These are phyloP conservation scores for Candida parachauliodes DNA, from an alignment of 805 yeast genomes.

Conservation along the genomic window DNA sequence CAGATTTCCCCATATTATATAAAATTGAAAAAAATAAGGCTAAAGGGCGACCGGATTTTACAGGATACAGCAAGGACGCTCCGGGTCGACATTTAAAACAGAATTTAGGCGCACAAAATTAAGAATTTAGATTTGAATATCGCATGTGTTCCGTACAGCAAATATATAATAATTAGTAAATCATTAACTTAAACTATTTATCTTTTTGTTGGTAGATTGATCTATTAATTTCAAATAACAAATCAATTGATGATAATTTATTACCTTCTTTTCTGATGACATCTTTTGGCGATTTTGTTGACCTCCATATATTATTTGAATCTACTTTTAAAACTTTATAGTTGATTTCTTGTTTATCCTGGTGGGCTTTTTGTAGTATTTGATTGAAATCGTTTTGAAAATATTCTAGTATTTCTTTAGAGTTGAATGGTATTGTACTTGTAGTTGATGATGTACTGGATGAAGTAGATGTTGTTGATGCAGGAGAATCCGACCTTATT, in stretches of 20 bases:
- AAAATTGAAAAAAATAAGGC: not conserved
- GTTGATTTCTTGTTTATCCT: slow-evolving; percentile 18
- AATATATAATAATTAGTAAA: too few relatives aligned
- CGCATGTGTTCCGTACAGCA: not conserved
- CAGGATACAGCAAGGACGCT: not conserved
- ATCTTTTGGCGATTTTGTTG: slow-evolving; percentile 11
- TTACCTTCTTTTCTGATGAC: slow-evolving; percentile 11
- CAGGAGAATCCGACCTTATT: not conserved
- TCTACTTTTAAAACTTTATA: slow-evolving; percentile 22
- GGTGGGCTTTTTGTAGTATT: slow-evolving; percentile 17
- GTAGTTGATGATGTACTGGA: not conserved
- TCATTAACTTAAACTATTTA: not conserved
- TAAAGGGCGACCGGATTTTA: not conserved
- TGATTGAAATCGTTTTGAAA: slow-evolving; percentile 15
- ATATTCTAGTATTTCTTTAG: slow-evolving; percentile 18
- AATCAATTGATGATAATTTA: slow-evolving; percentile 13
- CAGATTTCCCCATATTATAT: not conserved
- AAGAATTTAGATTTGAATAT: too few relatives aligned
- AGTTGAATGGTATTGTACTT: slow-evolving; percentile 14
- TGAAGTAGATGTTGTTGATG: not conserved
- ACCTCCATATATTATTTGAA: slow-evolving; percentile 19
- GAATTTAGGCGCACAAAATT: too few relatives aligned
- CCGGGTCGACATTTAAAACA: not conserved
- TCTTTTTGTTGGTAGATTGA: slow-evolving; percentile 16
- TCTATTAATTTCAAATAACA: slow-evolving; percentile 18